A percentile compares a stretch with the other conserved stretches of the same genome.
These are phyloP conservation scores for Ogataea hybrid DNA, from an alignment of 1,139 yeast genomes.

Conservation along the genomic window DNA sequence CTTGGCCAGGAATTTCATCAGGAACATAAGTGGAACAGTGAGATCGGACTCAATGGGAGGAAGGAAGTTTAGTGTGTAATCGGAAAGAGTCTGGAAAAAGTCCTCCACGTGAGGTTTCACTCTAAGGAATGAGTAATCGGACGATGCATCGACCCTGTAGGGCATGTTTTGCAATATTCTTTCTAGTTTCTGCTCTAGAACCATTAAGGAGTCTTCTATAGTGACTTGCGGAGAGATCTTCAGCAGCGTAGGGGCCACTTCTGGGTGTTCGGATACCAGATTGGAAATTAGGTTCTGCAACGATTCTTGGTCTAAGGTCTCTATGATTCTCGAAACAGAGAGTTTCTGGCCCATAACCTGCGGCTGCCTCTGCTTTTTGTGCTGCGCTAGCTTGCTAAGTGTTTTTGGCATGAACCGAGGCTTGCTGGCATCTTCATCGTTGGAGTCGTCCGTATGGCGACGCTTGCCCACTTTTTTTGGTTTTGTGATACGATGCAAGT, in stretches of 20 bases:
- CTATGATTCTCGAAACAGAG: slow-evolving; percentile 61
- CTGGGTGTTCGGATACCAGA: slow-evolving; percentile 61
- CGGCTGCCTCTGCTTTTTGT: slow-evolving; percentile 35
- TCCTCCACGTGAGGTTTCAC: slow-evolving; percentile 73
- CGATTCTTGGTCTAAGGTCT: slow-evolving; percentile 58
- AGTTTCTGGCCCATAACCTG: slow-evolving; percentile 49
- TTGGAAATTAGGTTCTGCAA: slow-evolving; percentile 52
- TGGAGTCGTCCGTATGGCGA: slow-evolving; percentile 12
- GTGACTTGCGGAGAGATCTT: slow-evolving; percentile 60
- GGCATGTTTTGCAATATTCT: slow-evolving; percentile 56
- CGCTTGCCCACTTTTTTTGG: slow-evolving; percentile 20
- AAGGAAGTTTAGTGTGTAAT: slow-evolving; percentile 72
- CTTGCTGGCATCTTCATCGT: slow-evolving; percentile 7
- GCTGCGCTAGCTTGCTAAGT: slow-evolving; percentile 3
- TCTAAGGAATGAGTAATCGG: slow-evolving; percentile 87
- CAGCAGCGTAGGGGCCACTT: slow-evolving; percentile 50
- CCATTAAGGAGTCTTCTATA: slow-evolving; percentile 48
- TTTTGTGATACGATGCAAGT: slow-evolving; percentile 15
- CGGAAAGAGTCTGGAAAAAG: slow-evolving; percentile 74
- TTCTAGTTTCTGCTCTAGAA: slow-evolving; percentile 48
- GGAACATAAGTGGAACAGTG: slow-evolving; percentile 58
- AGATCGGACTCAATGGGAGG: slow-evolving; percentile 72
- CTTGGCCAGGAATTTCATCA: slow-evolving; percentile 60
- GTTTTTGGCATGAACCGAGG: slow-evolving; percentile 5
- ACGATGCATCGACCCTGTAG: slow-evolving; percentile 66